Base-by-base conservation (phyloP, 2,329 filamentous ascomycete genomes). In the Penicillium sp. region DNA sequence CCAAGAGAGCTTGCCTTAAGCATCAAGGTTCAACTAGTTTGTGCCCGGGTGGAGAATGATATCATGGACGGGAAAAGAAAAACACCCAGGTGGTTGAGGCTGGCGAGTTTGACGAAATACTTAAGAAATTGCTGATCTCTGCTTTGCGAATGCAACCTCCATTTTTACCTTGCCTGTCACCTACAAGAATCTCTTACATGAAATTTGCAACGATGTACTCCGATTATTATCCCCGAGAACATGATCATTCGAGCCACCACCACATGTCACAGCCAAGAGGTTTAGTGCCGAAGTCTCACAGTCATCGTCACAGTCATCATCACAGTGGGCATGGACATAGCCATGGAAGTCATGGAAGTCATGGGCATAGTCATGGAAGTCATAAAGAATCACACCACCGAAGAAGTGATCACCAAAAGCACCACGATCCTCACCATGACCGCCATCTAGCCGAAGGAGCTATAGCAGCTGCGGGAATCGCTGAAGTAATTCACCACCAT, bases 381-480 rank as follows among this genome's bases (percentile, higher is more conserved):
- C 49, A 36, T 26, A 21, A 37, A 44, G n/a, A 10, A 15, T 13
- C 18, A 18, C 42, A 46, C 6, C 34, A 41, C 29, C 23, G 33
- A 47, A 21, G 29, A n/a, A 30, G 20, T 17, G 24, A 30, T 17
- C 40, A 40, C n/a, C 5, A 10, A 15, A 41, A 42, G 18, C n/a
- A 46, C 15, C 33, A 32, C 12, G 33, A 45, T 17, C 29, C 39
- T 20, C 48, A 55, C 18, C 37, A 45, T 36, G 26, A 48, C 27
- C 48, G 39, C n/a, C 36, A 51, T 26, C 32, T 48, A 6, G 32
- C 27, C 4, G 46, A 49, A 32, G 46, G 51, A 36, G 46, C 46
- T 2, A 45, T 46, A 4, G 40, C 30, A 12, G 51, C 32, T 18
- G 46, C 36, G 3, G 51, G 41, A 4, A n/a, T 49, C 5, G 51